A percentile compares a stretch with the other conserved stretches of the same genome.
These are phyloP conservation scores for Suillus hirtellus DNA, from an alignment of 768 basidiomycete genomes.

Conservation along the genomic window DNA sequence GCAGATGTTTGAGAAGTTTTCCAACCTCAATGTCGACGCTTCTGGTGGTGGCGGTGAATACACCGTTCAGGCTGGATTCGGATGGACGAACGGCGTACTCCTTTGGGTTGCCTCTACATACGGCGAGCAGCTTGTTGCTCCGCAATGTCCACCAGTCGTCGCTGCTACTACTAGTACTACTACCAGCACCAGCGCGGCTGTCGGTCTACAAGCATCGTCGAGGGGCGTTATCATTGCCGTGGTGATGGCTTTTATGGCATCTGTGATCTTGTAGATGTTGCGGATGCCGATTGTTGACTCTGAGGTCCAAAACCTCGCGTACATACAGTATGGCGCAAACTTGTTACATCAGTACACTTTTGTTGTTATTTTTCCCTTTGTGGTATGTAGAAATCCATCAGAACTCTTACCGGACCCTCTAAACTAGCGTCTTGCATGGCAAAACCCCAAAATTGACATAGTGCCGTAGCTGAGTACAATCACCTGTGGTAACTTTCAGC, in stretches of 20 bases:
- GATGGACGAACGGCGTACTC: conserved; percentile 85
- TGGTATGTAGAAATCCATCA: not conserved
- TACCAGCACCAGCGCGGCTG: conserved; percentile 14
- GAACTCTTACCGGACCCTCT: not conserved
- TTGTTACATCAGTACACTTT: not conserved
- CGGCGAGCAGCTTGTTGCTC: conserved; percentile 58
- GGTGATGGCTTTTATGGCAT: conserved; percentile 10
- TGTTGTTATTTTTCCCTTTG: not conserved
- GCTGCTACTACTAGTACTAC: not conserved
- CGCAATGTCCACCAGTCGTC: conserved; percentile 57
- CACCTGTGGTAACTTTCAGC: too few relatives aligned
- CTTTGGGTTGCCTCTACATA: conserved; percentile 75
- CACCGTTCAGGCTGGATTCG: conserved; percentile 83
- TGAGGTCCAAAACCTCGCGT: not conserved
- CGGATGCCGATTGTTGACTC: too few relatives aligned
- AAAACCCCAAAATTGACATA: too few relatives aligned
- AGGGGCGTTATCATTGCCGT: conserved; percentile 2
- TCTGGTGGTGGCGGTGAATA: conserved; percentile 87
- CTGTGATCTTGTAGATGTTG: conserved; percentile 1
- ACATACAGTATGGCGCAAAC: not conserved
- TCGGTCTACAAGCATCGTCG: not conserved
- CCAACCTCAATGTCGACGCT: conserved; percentile 71
- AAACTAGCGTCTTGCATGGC: too few relatives aligned
- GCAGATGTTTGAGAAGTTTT: conserved; percentile 91
- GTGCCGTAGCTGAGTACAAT: too few relatives aligned